Evolutionary conservation across 2,329 filamentous ascomycete species (phyloP).

Genomic region (Endothia cerciana): DNA sequence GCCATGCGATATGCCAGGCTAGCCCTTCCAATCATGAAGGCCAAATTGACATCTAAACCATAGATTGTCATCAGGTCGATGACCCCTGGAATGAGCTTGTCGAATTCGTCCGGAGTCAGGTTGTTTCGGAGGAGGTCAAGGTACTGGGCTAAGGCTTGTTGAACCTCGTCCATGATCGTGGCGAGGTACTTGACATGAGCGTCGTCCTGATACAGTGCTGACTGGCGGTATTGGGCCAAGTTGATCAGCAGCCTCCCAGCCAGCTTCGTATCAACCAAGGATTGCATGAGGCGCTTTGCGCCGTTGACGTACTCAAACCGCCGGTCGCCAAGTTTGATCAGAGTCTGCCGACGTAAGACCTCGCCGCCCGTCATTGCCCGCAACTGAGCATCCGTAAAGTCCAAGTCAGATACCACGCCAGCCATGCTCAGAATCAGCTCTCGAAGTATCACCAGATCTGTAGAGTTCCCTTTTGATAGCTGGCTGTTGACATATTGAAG

Average conservation of each 20-base stretch:
- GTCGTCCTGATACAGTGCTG: slow-evolving; percentile 77
- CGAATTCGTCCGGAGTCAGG: slow-evolving; percentile 75
- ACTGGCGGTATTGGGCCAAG: slow-evolving; percentile 86
- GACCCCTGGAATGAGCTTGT: slow-evolving; percentile 75
- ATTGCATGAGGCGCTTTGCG: slow-evolving; percentile 78
- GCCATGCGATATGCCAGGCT: slow-evolving; percentile 70
- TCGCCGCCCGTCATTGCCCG: slow-evolving; percentile 87
- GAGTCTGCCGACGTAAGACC: slow-evolving; percentile 75
- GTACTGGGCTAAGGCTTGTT: slow-evolving; percentile 83
- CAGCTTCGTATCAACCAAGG: slow-evolving; percentile 76
- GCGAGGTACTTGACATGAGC: slow-evolving; percentile 88
- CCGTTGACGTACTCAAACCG: slow-evolving; percentile 76
- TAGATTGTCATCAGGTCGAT: slow-evolving; percentile 75
- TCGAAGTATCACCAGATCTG: slow-evolving; percentile 87
- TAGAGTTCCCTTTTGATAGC: slow-evolving; percentile 79
- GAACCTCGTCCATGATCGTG: slow-evolving; percentile 87
- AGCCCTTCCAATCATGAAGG: slow-evolving; percentile 80
- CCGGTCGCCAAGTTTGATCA: slow-evolving; percentile 79
- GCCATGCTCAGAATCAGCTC: slow-evolving; percentile 93
- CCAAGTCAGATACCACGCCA: slow-evolving; percentile 83
- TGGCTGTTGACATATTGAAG: slow-evolving; percentile 89
- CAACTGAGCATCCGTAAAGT: slow-evolving; percentile 87
- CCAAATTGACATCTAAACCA: slow-evolving; percentile 77
- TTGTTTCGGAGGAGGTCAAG: slow-evolving; percentile 86
- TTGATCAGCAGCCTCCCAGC: slow-evolving; percentile 85